Evolutionary conservation across 176 grass and related monocot genomes (phyloP).

Genomic region (Oryza coarctata): DNA sequence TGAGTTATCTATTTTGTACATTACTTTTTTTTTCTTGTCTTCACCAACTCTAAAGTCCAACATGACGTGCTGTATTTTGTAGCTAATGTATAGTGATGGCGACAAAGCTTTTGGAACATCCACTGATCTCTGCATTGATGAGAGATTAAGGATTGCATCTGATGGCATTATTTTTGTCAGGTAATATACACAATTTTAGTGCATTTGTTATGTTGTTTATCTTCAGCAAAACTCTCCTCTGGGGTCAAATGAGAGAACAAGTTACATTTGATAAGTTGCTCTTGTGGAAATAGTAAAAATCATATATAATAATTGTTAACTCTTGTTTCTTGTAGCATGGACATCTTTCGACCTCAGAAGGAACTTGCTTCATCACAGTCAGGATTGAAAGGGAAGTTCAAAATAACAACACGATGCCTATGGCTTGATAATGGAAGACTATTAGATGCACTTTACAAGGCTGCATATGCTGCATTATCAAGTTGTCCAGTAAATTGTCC

Average conservation of each 20-base stretch:
- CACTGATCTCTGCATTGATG: constrained; percentile 84
- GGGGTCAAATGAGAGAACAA: constrained; percentile 13
- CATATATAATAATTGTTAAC: constrained; percentile 14
- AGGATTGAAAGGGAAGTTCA: constrained; percentile 91
- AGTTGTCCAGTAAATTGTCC: constrained; percentile 92
- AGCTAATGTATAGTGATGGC: constrained; percentile 99
- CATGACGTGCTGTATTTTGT: constrained; percentile 44
- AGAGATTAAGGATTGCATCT: constrained; percentile 88
- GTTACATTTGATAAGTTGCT: not conserved
- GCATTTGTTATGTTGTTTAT: constrained; percentile 26
- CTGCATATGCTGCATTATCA: constrained; percentile 76
- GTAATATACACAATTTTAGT: constrained; percentile 45
- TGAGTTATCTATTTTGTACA: constrained; percentile 40
- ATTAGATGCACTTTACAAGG: constrained; percentile 86
- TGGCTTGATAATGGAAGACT: constrained; percentile 98
- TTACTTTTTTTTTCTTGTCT: constrained; percentile 14
- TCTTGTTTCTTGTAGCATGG: constrained; percentile 70
- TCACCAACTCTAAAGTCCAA: constrained; percentile 18
- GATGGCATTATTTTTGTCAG: constrained; percentile 95
- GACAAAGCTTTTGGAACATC: constrained; percentile 97
- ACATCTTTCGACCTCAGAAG: constrained; percentile 70
- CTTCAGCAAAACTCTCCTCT: constrained; percentile 5
- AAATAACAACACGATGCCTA: constrained; percentile 83
- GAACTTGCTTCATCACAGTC: constrained; percentile 56
- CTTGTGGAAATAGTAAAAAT: constrained; percentile 13